Conservation (phyloP, 176 grass and related monocot species). For the Hyparrhenia diplandra region DNA sequence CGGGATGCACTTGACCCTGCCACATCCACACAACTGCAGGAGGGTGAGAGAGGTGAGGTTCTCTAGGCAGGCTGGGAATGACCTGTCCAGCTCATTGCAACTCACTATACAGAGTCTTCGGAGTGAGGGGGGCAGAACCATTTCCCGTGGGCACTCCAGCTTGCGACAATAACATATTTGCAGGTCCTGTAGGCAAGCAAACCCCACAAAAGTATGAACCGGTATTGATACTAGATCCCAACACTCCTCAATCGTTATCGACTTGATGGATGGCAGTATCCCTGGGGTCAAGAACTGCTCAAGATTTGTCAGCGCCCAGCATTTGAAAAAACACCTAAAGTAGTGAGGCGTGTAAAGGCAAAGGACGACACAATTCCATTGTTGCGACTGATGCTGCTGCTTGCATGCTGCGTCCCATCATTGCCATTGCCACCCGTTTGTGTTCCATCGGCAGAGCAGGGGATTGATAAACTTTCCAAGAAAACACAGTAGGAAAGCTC, state of each 20-base stretch:
- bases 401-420: not conserved
- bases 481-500: not conserved
- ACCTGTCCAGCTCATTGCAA: not conserved
- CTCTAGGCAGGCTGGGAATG: not conserved
- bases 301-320: constrained; percentile 1
- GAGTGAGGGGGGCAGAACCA: not conserved
- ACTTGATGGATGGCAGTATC: constrained; percentile 7
- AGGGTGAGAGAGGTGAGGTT: not conserved
- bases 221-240: constrained; percentile 7
- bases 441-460: not conserved
- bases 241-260: constrained; percentile 12
- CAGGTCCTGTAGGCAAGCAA: constrained; percentile 21
- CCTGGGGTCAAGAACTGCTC: too few species aligned
- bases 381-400: not conserved
- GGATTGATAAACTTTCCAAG: not conserved
- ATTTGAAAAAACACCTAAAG: not conserved
- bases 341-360: not conserved
- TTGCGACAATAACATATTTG: not conserved
- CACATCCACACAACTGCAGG: constrained; percentile 12
- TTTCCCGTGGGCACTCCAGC: not conserved
- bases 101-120: not conserved
- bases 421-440: not conserved
- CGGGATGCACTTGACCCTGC: not conserved
- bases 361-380: not conserved
- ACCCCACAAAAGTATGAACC: not conserved